Evolutionary conservation across 2,329 filamentous ascomycete species (phyloP).

Genomic region (Stenocarpella maydis): DNA sequence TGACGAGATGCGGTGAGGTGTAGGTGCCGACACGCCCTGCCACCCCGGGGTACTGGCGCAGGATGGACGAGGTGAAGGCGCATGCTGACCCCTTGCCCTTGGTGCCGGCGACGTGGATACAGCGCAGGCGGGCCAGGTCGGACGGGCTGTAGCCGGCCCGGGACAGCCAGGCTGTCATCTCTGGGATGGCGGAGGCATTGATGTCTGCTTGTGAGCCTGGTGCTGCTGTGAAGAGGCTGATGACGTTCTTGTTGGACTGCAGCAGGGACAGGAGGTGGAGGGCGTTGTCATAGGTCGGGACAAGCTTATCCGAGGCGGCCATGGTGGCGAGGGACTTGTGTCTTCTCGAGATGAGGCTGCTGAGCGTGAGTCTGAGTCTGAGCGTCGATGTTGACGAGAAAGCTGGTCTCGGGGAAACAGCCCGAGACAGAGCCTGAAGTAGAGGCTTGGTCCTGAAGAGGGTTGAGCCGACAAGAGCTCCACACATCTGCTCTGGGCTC

Average conservation of each 20-base stretch:
- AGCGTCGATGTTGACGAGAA: neutral
- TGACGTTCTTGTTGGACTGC: conserved; percentile 79
- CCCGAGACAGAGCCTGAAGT: neutral
- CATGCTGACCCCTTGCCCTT: conserved; percentile 94
- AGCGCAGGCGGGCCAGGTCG: conserved; percentile 54
- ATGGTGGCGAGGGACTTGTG: conserved; percentile 15
- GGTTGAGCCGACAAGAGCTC: conserved; percentile 3
- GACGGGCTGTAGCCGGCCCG: conserved; percentile 74
- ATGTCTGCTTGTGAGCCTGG: conserved; percentile 59
- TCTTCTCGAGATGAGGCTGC: neutral
- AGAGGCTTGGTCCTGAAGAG: neutral
- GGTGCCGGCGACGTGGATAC: conserved; percentile 88
- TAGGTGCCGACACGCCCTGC: conserved; percentile 72
- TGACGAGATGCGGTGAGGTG: conserved; percentile 85
- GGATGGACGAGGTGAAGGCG: conserved; percentile 81
- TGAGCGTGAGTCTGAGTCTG: neutral
- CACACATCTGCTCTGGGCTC: conserved; percentile 22
- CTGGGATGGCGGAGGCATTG: conserved; percentile 79
- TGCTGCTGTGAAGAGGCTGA: conserved; percentile 54
- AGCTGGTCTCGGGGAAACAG: conserved; percentile 2
- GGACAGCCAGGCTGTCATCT: conserved; percentile 80
- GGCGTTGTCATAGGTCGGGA: conserved; percentile 68
- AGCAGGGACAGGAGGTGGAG: conserved; percentile 78
- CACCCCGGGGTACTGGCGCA: conserved; percentile 55
- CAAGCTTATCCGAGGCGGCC: conserved; percentile 38